Conservation (phyloP, 306 rosid genomes). For the Delonix regia region DNA sequence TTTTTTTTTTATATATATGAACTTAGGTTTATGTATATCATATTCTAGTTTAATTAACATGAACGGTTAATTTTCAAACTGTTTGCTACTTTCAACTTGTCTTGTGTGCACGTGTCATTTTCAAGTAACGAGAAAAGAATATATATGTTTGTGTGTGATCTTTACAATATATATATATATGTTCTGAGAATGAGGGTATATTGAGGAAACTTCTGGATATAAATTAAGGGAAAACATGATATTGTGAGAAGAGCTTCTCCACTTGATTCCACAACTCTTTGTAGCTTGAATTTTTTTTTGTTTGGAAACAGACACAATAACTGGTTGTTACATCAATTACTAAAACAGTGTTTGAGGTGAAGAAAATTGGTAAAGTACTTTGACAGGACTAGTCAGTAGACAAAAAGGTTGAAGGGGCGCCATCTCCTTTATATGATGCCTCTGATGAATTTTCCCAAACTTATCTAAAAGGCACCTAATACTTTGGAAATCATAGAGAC, state of each 20-base stretch:
- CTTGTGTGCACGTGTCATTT: background rate
- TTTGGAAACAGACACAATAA: background rate
- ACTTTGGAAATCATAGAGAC: conserved; percentile 30
- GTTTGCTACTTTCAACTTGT: background rate
- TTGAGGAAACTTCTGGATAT: background rate
- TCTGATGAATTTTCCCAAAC: conserved; percentile 38
- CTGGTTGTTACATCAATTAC: background rate
- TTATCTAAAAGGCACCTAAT: conserved; percentile 41
- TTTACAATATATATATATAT: background rate
- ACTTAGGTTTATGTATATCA: background rate
- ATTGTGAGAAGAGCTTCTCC: background rate
- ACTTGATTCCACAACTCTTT: background rate
- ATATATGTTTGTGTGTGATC: background rate
- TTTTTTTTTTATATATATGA: too few relatives aligned
- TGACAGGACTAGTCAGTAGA: conserved; percentile 61
- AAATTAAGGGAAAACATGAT: background rate
- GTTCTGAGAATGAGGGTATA: background rate
- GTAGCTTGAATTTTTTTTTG: background rate
- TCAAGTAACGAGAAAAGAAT: background rate
- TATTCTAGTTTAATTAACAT: background rate
- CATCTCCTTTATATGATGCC: conserved; percentile 51
- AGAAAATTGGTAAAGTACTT: conserved; percentile 39
- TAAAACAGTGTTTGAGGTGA: conserved; percentile 42
- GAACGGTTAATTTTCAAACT: too few relatives aligned
- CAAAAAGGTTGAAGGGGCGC: conserved; percentile 56